Evolutionary conservation across 768 basidiomycete species (phyloP).

Genomic region (Boletus rubescentipes): DNA sequence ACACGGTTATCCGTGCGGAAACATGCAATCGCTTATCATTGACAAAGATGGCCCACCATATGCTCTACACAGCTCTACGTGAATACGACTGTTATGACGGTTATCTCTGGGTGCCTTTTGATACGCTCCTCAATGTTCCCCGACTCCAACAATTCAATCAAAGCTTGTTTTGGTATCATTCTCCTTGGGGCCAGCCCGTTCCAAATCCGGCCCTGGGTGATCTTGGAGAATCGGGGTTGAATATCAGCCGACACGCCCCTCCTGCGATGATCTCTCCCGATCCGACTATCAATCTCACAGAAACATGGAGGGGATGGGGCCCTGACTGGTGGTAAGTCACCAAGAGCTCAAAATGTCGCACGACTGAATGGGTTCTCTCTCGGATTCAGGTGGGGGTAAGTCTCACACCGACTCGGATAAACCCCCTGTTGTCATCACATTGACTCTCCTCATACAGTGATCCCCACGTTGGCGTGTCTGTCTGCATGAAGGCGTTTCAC

Average conservation of each 20-base stretch:
- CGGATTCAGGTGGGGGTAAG: constrained; percentile 43
- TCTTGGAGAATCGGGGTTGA: constrained; percentile 6
- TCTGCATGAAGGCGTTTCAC: constrained; percentile 43
- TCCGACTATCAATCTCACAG: constrained; percentile 36
- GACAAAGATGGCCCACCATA: constrained; percentile 49
- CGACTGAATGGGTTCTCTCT: constrained; percentile 2
- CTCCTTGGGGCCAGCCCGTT: constrained; percentile 44
- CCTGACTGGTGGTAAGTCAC: constrained; percentile 43
- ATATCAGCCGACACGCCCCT: constrained; percentile 36
- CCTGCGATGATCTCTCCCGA: constrained; percentile 44
- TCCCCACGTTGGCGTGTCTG: constrained; percentile 43
- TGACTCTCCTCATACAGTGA: constrained; percentile 30
- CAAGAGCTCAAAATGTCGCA: background rate
- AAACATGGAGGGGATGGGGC: constrained; percentile 41
- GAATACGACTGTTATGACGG: constrained; percentile 48
- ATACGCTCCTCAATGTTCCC: constrained; percentile 49
- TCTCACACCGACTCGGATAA: background rate
- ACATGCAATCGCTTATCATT: background rate
- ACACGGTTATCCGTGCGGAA: background rate
- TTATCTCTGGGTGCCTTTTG: constrained; percentile 54
- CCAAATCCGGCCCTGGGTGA: constrained; percentile 37
- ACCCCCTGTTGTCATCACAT: background rate
- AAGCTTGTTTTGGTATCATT: constrained; percentile 49
- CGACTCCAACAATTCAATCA: constrained; percentile 48
- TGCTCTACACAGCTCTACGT: constrained; percentile 47